Evolutionary conservation across 441 rosid species (phyloP), one percentile per base, ranked within the genome.

Genomic region (Erodium chrysanthum): DNA sequence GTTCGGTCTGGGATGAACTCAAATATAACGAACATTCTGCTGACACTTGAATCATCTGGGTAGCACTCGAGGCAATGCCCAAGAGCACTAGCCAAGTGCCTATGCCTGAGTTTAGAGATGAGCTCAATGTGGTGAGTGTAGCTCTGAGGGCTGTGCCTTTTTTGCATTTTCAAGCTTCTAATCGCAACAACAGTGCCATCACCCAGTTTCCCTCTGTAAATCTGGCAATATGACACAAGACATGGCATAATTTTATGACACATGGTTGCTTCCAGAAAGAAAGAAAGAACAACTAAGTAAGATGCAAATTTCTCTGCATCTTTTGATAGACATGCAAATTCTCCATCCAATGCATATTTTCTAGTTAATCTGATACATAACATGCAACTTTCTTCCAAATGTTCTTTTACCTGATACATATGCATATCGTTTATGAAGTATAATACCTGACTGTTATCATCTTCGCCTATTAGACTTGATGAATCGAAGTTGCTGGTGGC

Each of bases 51-150:
- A 75, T 82, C 83, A 64, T 82, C 76, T 2, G 56, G 67, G 70
- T 68, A 61, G 63, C 76, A 71, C 22, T 81, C 81, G 0, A 84
- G 76, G 75, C 92, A 83, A 74, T 86, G 92, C 9, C 92, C 92
- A 52, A 86, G 83, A 68, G 84, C 76, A 78, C 89, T 83, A 15
- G 74, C 78, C 82, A 86, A 78, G 71, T 84, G 73, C 21, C 52
- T 66, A 29, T 86, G 89, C 63, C 89, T 80, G 72, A 86, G 87
- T 70, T 77, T 86, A 0, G 92, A 84, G 44, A 82, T 72, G 68
- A 77, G 66, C 80, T 83, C 89, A 14, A 86, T 83, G 22, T 71
- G 77, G 48, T 75, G 79, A 20, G 77, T 82, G 12, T 76, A 80
- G 66, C 59, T 69, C 52, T 71, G 82, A 15, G 79, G 71, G 64